Evolutionary conservation across 257 asterid species (phyloP), one percentile per base, ranked within the genome.

Genomic region (Asclepias syriaca): DNA sequence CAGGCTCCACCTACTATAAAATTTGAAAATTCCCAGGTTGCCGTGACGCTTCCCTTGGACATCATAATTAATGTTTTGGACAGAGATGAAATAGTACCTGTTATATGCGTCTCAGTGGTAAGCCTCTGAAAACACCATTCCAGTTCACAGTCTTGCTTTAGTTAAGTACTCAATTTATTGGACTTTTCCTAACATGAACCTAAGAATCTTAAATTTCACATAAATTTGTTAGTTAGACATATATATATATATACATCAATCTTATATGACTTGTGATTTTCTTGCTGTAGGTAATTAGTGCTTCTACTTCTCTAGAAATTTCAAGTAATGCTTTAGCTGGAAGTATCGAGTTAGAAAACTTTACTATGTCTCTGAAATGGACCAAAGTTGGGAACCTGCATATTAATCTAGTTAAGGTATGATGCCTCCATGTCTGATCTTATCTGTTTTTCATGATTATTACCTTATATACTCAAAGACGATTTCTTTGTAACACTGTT

Each of bases 371-470:
- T 43, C 87, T 88, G 70, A 79, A 86, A 40, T 95, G 99, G 99
- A 95, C 98, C 82, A 80, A 81, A 64, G 71, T 95, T 58, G 99
- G 99, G 21, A 84, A 83, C 80, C 78, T 95, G 79, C 98, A 85
- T 80, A 77, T 92, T 93, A 60, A 54, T 85, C 87, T 90, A 75
- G 76, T 95, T 74, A 88, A 89, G 99, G 99, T 95, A 29, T 2
- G 34, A 85, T 58, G 68, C 59, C 72, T 32, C 40, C 16, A 16
- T 49, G 4, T 14, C 0, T 7, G 22, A 22, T 61, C 2, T 37
- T 16, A 12, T n/a, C 53, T 22, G 27, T 2, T 18, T 49, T 24
- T n/a, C 63, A 34, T n/a, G 19, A 64, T 51, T 32, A 64, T 51
- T 32, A 8, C 40, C 64, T 6, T 3, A 11, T 22, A 4, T 29